Percentiles rank a stretch among this genome's conserved stretches.
These are phyloP conservation scores for Funneliformis caledonium DNA, from an alignment of 371 early-diverging fungal species.

Conservation along the genomic window DNA sequence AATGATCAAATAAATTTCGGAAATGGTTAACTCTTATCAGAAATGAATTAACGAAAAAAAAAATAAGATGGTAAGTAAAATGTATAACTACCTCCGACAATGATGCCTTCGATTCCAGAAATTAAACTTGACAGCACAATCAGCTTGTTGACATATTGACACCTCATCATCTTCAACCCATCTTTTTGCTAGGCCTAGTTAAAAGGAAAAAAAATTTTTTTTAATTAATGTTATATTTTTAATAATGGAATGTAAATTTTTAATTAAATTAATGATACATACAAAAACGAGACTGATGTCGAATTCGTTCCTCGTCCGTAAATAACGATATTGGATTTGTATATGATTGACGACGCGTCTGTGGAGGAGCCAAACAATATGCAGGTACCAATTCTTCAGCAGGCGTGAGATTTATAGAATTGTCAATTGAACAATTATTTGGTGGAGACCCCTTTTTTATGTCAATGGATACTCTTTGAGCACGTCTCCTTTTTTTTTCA, in stretches of 20 bases:
- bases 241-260: not conserved
- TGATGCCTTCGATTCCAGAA: constrained; percentile 38
- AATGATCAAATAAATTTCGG: constrained; percentile 4
- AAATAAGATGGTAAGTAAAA: not conserved
- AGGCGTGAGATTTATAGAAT: not conserved
- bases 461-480: not conserved
- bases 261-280: not conserved
- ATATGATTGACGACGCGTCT: constrained; percentile 26
- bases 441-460: not conserved
- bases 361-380: constrained; percentile 33
- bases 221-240: not conserved
- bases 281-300: constrained; percentile 37
- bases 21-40: not conserved
- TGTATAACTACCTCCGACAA: constrained; percentile 35
- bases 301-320: constrained; percentile 34
- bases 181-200: constrained; percentile 27
- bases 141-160: constrained; percentile 34
- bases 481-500: not conserved
- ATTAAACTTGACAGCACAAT: constrained; percentile 30
- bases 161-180: constrained; percentile 41
- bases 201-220: not conserved
- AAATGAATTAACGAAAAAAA: not conserved
- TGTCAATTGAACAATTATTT: not conserved
- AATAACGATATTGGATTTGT: constrained; percentile 38
- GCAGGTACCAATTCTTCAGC: constrained; percentile 10